A percentile compares a stretch with the other conserved stretches of the same genome.
Evolutionary conservation across 176 grass and related monocot genomes (phyloP).

Genomic region (Dendrocalamus sinicus): DNA sequence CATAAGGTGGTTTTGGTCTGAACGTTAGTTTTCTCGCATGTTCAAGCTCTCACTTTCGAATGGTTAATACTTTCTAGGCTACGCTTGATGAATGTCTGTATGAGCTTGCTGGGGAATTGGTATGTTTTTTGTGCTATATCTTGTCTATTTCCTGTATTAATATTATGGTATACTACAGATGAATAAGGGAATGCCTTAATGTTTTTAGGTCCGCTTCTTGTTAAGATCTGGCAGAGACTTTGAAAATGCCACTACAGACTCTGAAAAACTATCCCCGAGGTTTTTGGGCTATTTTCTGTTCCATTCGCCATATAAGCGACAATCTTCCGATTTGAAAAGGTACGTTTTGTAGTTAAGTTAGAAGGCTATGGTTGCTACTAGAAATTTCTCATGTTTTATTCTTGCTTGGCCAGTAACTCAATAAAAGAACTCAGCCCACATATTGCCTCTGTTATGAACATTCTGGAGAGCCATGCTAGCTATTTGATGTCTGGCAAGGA

Average conservation of each 20-base stretch:
- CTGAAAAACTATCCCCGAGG: constrained; percentile 85
- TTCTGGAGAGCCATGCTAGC: constrained; percentile 94
- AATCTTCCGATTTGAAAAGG: constrained; percentile 92
- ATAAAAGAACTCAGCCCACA: constrained; percentile 96
- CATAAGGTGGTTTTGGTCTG: constrained; percentile 32
- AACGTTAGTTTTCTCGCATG: constrained; percentile 13
- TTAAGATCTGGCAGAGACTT: constrained; percentile 95
- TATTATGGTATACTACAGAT: neutral
- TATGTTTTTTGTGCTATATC: constrained; percentile 58
- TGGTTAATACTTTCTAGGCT: constrained; percentile 62
- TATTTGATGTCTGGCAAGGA: constrained; percentile 99
- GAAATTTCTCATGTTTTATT: constrained; percentile 34
- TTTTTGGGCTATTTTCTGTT: constrained; percentile 88
- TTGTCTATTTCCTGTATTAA: constrained; percentile 39
- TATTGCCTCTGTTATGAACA: constrained; percentile 96
- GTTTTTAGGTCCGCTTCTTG: constrained; percentile 82
- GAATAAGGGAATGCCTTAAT: constrained; percentile 41
- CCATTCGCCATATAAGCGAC: constrained; percentile 72
- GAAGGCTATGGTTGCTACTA: neutral
- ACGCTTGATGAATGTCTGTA: constrained; percentile 97
- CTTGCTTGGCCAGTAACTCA: constrained; percentile 59
- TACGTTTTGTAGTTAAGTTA: constrained; percentile 44
- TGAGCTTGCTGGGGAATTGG: constrained; percentile 91
- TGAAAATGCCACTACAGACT: constrained; percentile 73
- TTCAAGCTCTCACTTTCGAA: constrained; percentile 42